Evolutionary conservation across 2,329 filamentous ascomycete species (phyloP), one percentile per base, ranked within the genome.

Genomic region (Colletotrichum costaricense): DNA sequence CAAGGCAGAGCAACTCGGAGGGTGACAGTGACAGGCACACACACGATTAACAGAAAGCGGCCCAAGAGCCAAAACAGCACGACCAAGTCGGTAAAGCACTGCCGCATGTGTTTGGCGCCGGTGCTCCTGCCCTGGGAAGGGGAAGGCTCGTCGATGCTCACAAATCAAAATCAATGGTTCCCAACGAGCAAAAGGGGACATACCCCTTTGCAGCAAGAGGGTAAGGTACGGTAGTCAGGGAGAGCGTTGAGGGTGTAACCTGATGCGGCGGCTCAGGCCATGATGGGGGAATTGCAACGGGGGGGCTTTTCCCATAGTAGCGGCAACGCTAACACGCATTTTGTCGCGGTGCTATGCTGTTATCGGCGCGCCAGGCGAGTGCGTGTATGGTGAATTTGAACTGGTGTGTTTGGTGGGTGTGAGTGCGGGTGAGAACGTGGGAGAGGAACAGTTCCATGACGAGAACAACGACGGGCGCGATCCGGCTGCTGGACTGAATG

Each of bases 61-160:
- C 56, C n/a, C 9, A 52, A 59, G 55, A 26, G 28, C 56, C 59
- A 70, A 62, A 60, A 19, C 42, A 62, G 59, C 55, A 65, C 12
- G 24, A 28, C 70, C 14, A 60, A 65, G 66, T 46, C 70, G 42
- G 38, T 55, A 54, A 49, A 60, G 60, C 60, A 22, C 56, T 70
- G 60, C 70, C 46, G 70, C 66, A 49, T 49, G 46, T 62, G 55
- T 73, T 59, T 46, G 49, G 58, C 58, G 69, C 58, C n/a, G 59
- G 28, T 49, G 28, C 52, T 30, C 33, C 24, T 16, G n/a, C 12
- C 59, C 42, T 38, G 35, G n/a, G 59, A 49, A 55, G 24, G 54
- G 52, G 42, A n/a, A n/a, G n/a, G 52, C 52, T 55, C 22, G 22
- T 16, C 52, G 22, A 55, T 26, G 52, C 55, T 65, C 54, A 54